Percentiles rank a stretch among this genome's conserved stretches.
These are phyloP conservation scores for Daedaleopsis sinensis DNA, from an alignment of 768 basidiomycete genomes.

Conservation along the genomic window DNA sequence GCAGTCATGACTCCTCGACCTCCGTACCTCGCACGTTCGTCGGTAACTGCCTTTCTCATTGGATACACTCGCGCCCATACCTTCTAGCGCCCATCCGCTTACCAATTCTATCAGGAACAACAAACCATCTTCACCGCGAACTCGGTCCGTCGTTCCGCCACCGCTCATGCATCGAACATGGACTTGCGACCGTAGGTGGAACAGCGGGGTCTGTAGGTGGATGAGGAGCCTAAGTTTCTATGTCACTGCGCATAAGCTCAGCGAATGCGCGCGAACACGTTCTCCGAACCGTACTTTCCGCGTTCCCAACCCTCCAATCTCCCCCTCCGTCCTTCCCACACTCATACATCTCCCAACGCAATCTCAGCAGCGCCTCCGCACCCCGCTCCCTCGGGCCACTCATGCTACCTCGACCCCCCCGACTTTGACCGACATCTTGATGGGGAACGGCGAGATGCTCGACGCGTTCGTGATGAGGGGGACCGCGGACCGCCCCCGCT, in stretches of 20 bases:
- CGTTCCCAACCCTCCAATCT: not conserved
- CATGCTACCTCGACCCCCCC: slow-evolving; percentile 64
- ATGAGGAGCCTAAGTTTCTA: too few species aligned
- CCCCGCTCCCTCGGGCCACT: not conserved
- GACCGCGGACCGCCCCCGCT: slow-evolving; percentile 71
- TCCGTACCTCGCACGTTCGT: slow-evolving; percentile 21
- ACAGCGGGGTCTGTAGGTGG: too few species aligned
- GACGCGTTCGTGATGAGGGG: slow-evolving; percentile 74
- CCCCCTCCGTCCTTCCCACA: not conserved
- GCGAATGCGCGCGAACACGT: slow-evolving; percentile 9
- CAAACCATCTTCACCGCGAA: too few species aligned
- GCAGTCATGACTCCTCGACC: not conserved
- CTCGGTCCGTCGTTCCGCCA: too few species aligned
- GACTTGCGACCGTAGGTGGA: not conserved
- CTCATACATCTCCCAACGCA: not conserved
- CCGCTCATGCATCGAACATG: not conserved
- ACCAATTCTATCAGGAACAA: not conserved
- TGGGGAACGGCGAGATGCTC: slow-evolving; percentile 82
- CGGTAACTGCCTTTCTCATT: slow-evolving; percentile 1
- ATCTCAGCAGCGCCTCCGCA: not conserved
- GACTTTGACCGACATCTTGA: slow-evolving; percentile 67
- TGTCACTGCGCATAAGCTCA: not conserved
- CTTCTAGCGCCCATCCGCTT: not conserved
- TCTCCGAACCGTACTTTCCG: slow-evolving; percentile 13
- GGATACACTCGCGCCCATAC: slow-evolving; percentile 14